Conservation (phyloP, 371 early-diverging fungal species). For the Zopfochytrium polystomum region DNA sequence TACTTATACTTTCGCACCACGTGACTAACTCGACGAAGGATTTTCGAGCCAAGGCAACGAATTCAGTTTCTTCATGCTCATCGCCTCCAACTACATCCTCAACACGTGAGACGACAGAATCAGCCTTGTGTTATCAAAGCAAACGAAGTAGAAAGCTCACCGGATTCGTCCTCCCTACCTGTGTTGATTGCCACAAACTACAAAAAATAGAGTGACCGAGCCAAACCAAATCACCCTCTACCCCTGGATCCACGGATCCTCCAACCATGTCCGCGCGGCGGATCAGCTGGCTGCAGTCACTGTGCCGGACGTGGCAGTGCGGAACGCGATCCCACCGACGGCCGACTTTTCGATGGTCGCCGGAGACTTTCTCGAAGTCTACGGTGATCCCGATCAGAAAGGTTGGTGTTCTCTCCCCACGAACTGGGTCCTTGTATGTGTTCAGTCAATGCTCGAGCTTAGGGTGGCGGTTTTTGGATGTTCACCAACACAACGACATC, state of each 20-base stretch:
- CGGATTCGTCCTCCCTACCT: slow-evolving; percentile 77
- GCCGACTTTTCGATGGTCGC: slow-evolving; percentile 93
- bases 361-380: slow-evolving; percentile 93
- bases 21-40: slow-evolving; percentile 69
- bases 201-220: slow-evolving; percentile 17
- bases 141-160: too few species aligned
- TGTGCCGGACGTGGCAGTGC: slow-evolving; percentile 85
- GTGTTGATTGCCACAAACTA: slow-evolving; percentile 61
- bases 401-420: slow-evolving; percentile 34
- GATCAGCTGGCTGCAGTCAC: slow-evolving; percentile 63
- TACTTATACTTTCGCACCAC: background rate
- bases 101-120: slow-evolving; percentile 46
- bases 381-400: slow-evolving; percentile 54
- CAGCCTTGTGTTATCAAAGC: too few species aligned
- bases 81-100: slow-evolving; percentile 83
- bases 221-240: slow-evolving; percentile 58
- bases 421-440: background rate
- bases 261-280: slow-evolving; percentile 63
- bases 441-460: background rate
- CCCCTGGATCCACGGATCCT: slow-evolving; percentile 88
- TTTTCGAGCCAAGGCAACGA: slow-evolving; percentile 45
- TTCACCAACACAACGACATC: background rate
- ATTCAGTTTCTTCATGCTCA: slow-evolving; percentile 58
- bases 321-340: slow-evolving; percentile 55
- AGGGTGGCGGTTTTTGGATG: too few species aligned